Conservation (phyloP, 2,329 filamentous ascomycete species). For the Trichothecium sympodiale region DNA sequence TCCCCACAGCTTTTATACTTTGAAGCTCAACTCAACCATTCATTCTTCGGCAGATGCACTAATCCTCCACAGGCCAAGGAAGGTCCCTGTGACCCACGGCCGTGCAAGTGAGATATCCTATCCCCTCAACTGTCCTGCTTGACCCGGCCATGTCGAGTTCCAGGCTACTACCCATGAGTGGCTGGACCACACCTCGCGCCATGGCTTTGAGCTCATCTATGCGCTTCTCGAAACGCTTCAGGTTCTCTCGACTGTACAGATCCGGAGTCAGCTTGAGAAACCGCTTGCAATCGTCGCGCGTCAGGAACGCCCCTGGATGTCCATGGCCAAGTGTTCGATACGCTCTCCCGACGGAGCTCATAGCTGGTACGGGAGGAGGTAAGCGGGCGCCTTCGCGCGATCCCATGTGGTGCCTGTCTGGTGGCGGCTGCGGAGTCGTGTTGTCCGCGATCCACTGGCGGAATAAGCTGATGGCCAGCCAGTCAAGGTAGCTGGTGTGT, state of each 20-base stretch:
- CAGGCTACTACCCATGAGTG: conserved; percentile 74
- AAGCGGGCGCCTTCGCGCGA: conserved; percentile 20
- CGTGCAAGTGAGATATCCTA: conserved; percentile 41
- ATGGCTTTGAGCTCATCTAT: conserved; percentile 82
- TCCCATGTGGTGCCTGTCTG: conserved; percentile 6
- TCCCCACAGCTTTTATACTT: too few species aligned
- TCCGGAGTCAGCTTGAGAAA: conserved; percentile 79
- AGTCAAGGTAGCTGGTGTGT: conserved; percentile 71
- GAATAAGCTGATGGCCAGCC: conserved; percentile 80
- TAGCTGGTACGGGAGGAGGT: conserved; percentile 29
- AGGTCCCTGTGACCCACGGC: conserved; percentile 36
- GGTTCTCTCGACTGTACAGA: conserved; percentile 75
- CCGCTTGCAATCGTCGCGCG: conserved; percentile 79
- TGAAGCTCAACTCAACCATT: too few species aligned
- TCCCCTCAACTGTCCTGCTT: conserved; percentile 27
- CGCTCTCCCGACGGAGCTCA: conserved; percentile 56
- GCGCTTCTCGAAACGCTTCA: conserved; percentile 74
- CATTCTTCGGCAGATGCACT: neutral
- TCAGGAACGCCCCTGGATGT: conserved; percentile 51
- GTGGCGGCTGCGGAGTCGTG: conserved; percentile 55
- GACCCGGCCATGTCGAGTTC: conserved; percentile 57
- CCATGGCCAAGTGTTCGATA: conserved; percentile 66
- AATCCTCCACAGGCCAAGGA: conserved; percentile 34
- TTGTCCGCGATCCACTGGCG: conserved; percentile 90
- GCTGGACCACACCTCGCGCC: conserved; percentile 71